Evolutionary conservation across 495 filamentous ascomycete genomes (phyloP).

Genomic region (Polyplosphaeria fusca): DNA sequence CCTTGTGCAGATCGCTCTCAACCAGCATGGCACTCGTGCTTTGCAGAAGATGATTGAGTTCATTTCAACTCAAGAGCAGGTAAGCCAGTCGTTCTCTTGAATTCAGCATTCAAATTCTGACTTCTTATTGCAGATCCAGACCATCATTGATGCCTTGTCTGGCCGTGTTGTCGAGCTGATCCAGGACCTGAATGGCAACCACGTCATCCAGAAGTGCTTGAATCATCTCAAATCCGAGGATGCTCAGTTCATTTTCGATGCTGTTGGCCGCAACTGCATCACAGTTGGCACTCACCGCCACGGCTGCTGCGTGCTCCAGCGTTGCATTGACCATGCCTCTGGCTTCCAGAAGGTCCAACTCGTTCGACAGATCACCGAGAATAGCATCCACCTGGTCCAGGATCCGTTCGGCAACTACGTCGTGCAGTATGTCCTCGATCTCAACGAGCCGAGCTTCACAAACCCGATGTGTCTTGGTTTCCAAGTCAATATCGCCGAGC

Average conservation of each 20-base stretch:
- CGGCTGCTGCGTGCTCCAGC: constrained; percentile 95
- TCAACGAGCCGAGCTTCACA: constrained; percentile 77
- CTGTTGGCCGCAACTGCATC: constrained; percentile 80
- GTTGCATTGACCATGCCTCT: constrained; percentile 95
- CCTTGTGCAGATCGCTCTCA: constrained; percentile 87
- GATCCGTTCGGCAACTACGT: constrained; percentile 99
- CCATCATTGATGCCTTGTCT: constrained; percentile 75
- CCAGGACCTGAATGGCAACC: constrained; percentile 95
- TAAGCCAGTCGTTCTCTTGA: constrained; percentile 7
- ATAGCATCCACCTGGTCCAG: constrained; percentile 80
- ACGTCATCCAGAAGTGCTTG: constrained; percentile 98
- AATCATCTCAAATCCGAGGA: constrained; percentile 81
- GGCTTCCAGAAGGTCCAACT: constrained; percentile 83
- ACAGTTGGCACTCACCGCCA: constrained; percentile 95
- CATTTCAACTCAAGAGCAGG: constrained; percentile 71
- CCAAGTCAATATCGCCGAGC: constrained; percentile 62
- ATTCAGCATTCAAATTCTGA: constrained; percentile 25
- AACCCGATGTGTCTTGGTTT: constrained; percentile 79
- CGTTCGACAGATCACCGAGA: constrained; percentile 76
- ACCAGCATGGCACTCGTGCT: constrained; percentile 93
- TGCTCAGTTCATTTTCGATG: constrained; percentile 93
- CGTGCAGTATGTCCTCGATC: constrained; percentile 95
- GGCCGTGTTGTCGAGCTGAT: constrained; percentile 85
- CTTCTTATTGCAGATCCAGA: constrained; percentile 60
- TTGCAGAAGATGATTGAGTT: constrained; percentile 99